These are phyloP conservation scores for Bothriochloa decipiens DNA, from an alignment of 176 grass and related monocot species.

Conservation along the genomic window DNA sequence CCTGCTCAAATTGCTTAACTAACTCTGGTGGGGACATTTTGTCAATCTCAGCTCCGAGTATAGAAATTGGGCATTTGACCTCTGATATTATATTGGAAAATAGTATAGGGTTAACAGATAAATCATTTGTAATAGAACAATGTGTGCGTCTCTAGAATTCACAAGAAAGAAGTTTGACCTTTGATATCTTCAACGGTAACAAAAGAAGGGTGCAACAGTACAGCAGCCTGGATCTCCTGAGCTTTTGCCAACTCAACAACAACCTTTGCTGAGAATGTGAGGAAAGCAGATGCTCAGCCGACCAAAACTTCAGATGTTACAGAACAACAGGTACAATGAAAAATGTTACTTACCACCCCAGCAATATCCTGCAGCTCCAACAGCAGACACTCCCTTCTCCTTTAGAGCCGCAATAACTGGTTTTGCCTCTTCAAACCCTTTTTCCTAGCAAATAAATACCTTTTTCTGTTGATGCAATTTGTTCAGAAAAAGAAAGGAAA, in stretches of 20 bases:
- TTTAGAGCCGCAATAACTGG: constrained; percentile 68
- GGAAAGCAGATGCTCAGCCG: background rate
- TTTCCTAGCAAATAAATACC: constrained; percentile 43
- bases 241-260: constrained; percentile 72
- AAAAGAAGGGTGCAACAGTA: constrained; percentile 70
- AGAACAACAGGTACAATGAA: background rate
- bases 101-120: background rate
- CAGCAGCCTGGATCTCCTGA: constrained; percentile 67
- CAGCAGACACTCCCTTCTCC: constrained; percentile 57
- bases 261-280: constrained; percentile 65
- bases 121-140: constrained; percentile 14
- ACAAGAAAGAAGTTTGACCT: constrained; percentile 45
- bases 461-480: background rate
- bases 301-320: constrained; percentile 10
- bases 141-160: constrained; percentile 6
- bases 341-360: constrained; percentile 74
- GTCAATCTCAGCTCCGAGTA: constrained; percentile 81
- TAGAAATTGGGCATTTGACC: constrained; percentile 63
- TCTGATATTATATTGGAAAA: constrained; percentile 43
- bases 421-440: constrained; percentile 80
- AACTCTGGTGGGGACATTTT: constrained; percentile 55
- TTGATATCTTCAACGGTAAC: constrained; percentile 73
- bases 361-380: constrained; percentile 89
- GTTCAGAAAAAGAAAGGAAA: constrained; percentile 1
- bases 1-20: constrained; percentile 69